Percentiles rank a stretch among this genome's conserved stretches.
Evolutionary conservation across 2,329 filamentous ascomycete genomes (phyloP).

Genomic region (Microcyclospora pomicola): DNA sequence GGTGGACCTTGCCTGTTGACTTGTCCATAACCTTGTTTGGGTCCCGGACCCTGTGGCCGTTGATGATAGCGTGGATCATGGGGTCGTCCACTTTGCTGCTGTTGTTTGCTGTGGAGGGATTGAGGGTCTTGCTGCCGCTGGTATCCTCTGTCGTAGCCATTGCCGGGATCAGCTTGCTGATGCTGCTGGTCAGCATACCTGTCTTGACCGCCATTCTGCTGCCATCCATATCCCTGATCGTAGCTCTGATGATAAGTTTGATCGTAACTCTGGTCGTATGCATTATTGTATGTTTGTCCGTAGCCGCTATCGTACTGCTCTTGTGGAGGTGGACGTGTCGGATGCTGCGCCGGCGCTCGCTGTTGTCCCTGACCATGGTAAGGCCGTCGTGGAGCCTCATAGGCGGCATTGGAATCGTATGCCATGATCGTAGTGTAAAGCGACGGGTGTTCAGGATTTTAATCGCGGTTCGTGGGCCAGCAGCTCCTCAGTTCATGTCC

Average conservation of each 20-base stretch:
- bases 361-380: constrained; percentile 8
- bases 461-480: no score
- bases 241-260: constrained; percentile 4
- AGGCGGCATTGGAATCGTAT: constrained; percentile 8
- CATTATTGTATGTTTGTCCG: constrained; percentile 4
- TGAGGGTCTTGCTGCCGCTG: constrained; percentile 11
- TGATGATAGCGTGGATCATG: neutral
- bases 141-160: constrained; percentile 20
- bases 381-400: constrained; percentile 8
- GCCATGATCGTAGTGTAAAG: constrained; percentile 6
- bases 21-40: constrained; percentile 1
- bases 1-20: neutral
- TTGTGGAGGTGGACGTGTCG: constrained; percentile 2
- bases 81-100: constrained; percentile 3
- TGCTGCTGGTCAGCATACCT: constrained; percentile 1
- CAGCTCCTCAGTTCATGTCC: no score
- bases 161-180: constrained; percentile 1
- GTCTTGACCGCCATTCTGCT: neutral
- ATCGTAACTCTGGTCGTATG: constrained; percentile 5
- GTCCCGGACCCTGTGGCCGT: neutral
- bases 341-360: constrained; percentile 1
- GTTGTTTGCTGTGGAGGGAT: constrained; percentile 1
- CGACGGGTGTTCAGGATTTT: no score
- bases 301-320: constrained; percentile 1
- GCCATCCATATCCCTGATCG: constrained; percentile 1